Base-by-base conservation (phyloP, 75 land plant species). In the Ceratopteris richardii region DNA sequence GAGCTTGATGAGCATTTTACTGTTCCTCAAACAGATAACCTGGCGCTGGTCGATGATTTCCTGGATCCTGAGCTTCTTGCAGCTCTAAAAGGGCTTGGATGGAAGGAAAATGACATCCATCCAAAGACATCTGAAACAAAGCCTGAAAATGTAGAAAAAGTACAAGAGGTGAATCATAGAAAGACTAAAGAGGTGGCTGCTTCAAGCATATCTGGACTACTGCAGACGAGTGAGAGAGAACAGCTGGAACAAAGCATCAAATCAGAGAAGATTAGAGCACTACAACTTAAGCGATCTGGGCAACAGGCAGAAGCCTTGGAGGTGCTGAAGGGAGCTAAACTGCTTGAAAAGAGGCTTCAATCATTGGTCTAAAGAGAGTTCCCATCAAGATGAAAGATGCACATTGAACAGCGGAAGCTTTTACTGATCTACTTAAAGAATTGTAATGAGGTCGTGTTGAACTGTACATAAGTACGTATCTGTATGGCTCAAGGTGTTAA, bases 31-130 rank as follows among this genome's bases (percentile, higher is more conserved):
- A 68, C 5, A 18, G 87, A 58, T 60, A 81, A 77, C 63, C 65
- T 64, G 0, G 56, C 22, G 42, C 27, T 47, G 33, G 74, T 94
- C 30, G 90, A 90, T 30, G 82, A 86, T 70, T 59, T 94, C 37
- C 63, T 94, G 22, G 98, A 94, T 76, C 96, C 98, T 28, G 85
- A 94, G 54, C 79, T 94, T 21, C 27, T 90, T 46, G 77, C 90
- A 39, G 90, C 98, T 17, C 72, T 94, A 17, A 76, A 77, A 72
- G 73, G 96, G 39, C 64, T 94, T 60, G 98, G 98, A 6, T 68
- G 72, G 66, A 64, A 66, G 24, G 83, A 77, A 44, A 57, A 26
- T 10, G 80, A 56, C 48, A 26, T 76, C 17, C 17, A 28, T 51
- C 47, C 37, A 40, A 33, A 50, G 39, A 1, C 23, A 6, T 10